Conservation (phyloP, 495 filamentous ascomycete species). For the Arthonia radiata region DNA sequence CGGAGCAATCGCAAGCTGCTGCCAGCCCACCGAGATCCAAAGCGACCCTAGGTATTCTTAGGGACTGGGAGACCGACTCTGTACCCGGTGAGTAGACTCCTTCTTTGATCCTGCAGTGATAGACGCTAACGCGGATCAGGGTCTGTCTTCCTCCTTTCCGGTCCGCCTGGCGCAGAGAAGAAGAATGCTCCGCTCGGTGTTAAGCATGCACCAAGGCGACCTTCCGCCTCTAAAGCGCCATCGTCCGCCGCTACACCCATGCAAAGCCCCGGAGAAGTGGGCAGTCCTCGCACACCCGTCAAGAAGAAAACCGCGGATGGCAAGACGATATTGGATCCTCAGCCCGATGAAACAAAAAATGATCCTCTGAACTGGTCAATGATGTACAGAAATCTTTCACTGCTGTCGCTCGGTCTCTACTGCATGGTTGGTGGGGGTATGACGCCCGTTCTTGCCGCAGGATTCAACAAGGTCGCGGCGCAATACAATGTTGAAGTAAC, state of each 20-base stretch:
- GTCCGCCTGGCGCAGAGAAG: slow-evolving; percentile 25
- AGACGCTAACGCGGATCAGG: slow-evolving; percentile 24
- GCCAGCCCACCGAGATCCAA: no score
- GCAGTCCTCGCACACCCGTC: slow-evolving; percentile 15
- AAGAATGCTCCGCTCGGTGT: slow-evolving; percentile 67
- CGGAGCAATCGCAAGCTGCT: no score
- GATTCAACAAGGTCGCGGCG: slow-evolving; percentile 56
- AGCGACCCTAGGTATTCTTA: slow-evolving; percentile 65
- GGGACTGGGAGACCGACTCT: slow-evolving; percentile 62
- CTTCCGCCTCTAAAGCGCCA: slow-evolving; percentile 50
- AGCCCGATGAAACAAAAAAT: slow-evolving; percentile 74
- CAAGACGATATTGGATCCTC: slow-evolving; percentile 68
- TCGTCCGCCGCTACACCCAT: slow-evolving; percentile 24
- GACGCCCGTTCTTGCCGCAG: slow-evolving; percentile 74
- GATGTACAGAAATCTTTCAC: slow-evolving; percentile 57
- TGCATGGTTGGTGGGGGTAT: slow-evolving; percentile 86
- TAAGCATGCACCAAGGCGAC: slow-evolving; percentile 46
- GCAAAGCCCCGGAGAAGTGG: slow-evolving; percentile 5
- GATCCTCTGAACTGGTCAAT: slow-evolving; percentile 85
- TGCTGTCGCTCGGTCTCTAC: slow-evolving; percentile 72
- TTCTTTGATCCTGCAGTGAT: slow-evolving; percentile 1
- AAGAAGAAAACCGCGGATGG: slow-evolving; percentile 66
- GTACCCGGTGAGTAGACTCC: slow-evolving; percentile 47
- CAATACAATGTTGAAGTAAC: slow-evolving; percentile 47
- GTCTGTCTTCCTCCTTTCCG: slow-evolving; percentile 54